A percentile compares a stretch with the other conserved stretches of the same genome.
phyloP scores from a whole-genome alignment of 192 early-diverging fungal genomes.

The Kappamyces sp. region DNA sequence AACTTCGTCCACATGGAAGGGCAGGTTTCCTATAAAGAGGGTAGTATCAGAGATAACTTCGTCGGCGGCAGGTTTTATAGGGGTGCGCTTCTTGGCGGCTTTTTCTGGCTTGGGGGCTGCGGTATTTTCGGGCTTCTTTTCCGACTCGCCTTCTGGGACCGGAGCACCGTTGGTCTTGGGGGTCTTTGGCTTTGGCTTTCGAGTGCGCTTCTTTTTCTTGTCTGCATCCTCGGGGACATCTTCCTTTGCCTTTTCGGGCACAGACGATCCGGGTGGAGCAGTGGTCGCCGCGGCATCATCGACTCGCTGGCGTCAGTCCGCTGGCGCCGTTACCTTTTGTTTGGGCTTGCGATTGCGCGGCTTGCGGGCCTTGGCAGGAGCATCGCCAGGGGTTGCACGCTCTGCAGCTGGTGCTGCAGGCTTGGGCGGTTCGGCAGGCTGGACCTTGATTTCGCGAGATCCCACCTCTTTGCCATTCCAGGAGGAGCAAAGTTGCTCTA shows the following conservation, averaged over 20 bases:
- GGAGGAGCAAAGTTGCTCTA: slow-evolving; percentile 62
- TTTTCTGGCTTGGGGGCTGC: slow-evolving; percentile 24
- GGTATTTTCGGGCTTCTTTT: not conserved
- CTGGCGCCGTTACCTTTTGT: slow-evolving; percentile 4
- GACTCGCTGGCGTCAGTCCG: not conserved
- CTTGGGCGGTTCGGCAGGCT: slow-evolving; percentile 69
- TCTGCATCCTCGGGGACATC: not conserved
- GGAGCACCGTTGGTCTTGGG: not conserved
- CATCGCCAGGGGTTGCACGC: slow-evolving; percentile 21
- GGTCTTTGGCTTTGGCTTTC: not conserved
- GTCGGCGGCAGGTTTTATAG: slow-evolving; percentile 14
- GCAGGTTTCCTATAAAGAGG: slow-evolving; percentile 51
- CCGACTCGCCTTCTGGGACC: slow-evolving; percentile 4
- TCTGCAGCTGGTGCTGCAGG: slow-evolving; percentile 18
- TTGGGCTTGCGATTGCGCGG: not conserved
- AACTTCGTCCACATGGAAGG: slow-evolving; percentile 49
- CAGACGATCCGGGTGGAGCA: too few relatives aligned
- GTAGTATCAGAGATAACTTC: slow-evolving; percentile 33
- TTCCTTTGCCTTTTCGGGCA: slow-evolving; percentile 1
- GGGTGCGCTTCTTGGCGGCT: slow-evolving; percentile 23
- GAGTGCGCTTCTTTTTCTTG: slow-evolving; percentile 9
- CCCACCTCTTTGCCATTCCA: slow-evolving; percentile 55
- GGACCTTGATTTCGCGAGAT: slow-evolving; percentile 83
- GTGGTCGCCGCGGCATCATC: too few relatives aligned
- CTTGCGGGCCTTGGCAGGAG: not conserved